Evolutionary conservation across 345 rosid genomes (phyloP), one percentile per base, ranked within the genome.

Genomic region (Eutrema japonicum): DNA sequence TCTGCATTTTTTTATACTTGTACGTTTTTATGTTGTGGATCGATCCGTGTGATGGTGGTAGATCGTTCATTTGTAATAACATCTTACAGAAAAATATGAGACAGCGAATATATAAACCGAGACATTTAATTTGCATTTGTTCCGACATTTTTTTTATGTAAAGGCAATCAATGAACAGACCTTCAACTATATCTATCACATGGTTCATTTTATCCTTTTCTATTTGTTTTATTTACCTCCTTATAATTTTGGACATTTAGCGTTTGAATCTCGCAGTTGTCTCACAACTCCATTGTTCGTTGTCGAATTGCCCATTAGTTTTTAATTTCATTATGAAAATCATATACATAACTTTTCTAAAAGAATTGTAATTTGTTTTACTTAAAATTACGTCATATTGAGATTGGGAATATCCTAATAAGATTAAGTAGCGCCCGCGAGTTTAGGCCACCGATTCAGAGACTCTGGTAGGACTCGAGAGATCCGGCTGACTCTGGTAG

Each of bases 171-270:
- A 46, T 68, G 64, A 68, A 60, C 62, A 68, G 53, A 3, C 13
- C 27, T 43, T 45, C 37, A 14, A 41, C 33, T 22, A 22, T 22
- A 22, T 22, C 26, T 45, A 75, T 76, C 79, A 64, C 80, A 71
- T 77, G 76, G 72, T 42, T 56, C 40, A 14, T 57, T 77, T 64
- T 49, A 77, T 64, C 55, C 0, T 41, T 65, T 64, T 71, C 68
- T 27, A 7, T 35, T 71, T 77, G 80, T 77, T 64, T 77, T 48
- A 3, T 56, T 56, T 47, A 57, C 49, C 45, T 54, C 29, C 40
- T 37, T 22, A 14, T 13, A 6, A 2, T 32, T 18, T 46, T 64
- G 29, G 55, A 64, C 76, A 48, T 71, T 50, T 71, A 56, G 76
- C 47, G 7, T 64, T 77, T 71, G 55, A 56, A 70, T 70, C 26